Conservation (phyloP, 2,329 filamentous ascomycete genomes). For the Stemphylium lycopersici region DNA sequence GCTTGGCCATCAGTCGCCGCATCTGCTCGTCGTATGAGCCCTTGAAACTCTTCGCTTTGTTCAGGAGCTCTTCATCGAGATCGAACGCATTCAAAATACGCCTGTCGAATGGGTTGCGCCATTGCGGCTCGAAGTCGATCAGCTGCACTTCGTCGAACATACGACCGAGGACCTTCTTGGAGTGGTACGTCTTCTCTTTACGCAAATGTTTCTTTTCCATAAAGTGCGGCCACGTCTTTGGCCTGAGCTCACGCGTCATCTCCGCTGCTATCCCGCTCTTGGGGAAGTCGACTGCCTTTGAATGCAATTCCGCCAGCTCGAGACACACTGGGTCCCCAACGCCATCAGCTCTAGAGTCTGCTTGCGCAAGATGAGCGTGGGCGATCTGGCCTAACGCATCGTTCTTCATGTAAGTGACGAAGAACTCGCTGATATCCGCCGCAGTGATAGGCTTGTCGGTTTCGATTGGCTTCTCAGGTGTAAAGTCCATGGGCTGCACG, state of each 20-base stretch:
- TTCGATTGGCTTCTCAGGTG: slow-evolving; percentile 61
- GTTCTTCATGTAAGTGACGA: slow-evolving; percentile 91
- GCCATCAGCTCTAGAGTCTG: slow-evolving; percentile 68
- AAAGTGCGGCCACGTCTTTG: slow-evolving; percentile 79
- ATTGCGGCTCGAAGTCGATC: slow-evolving; percentile 75
- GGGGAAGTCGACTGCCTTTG: slow-evolving; percentile 89
- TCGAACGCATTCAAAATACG: slow-evolving; percentile 71
- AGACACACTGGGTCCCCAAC: slow-evolving; percentile 72
- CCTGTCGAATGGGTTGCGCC: slow-evolving; percentile 74
- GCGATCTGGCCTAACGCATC: slow-evolving; percentile 82
- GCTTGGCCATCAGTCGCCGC: slow-evolving; percentile 81
- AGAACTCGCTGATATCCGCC: slow-evolving; percentile 80
- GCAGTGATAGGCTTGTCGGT: slow-evolving; percentile 69
- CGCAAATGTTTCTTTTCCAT: slow-evolving; percentile 71
- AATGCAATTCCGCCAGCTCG: slow-evolving; percentile 79
- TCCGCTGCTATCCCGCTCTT: slow-evolving; percentile 83
- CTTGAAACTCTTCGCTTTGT: slow-evolving; percentile 71
- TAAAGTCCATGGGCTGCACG: slow-evolving; percentile 77
- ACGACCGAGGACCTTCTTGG: slow-evolving; percentile 73
- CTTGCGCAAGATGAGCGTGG: slow-evolving; percentile 76
- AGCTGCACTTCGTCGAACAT: slow-evolving; percentile 79
- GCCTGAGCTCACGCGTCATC: slow-evolving; percentile 67
- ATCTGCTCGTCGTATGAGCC: slow-evolving; percentile 76
- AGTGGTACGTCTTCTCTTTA: slow-evolving; percentile 64
- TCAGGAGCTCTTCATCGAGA: slow-evolving; percentile 61